Evolutionary conservation across 306 rosid genomes (phyloP), one percentile per base, ranked within the genome.

Genomic region (Corylus heterophylla): DNA sequence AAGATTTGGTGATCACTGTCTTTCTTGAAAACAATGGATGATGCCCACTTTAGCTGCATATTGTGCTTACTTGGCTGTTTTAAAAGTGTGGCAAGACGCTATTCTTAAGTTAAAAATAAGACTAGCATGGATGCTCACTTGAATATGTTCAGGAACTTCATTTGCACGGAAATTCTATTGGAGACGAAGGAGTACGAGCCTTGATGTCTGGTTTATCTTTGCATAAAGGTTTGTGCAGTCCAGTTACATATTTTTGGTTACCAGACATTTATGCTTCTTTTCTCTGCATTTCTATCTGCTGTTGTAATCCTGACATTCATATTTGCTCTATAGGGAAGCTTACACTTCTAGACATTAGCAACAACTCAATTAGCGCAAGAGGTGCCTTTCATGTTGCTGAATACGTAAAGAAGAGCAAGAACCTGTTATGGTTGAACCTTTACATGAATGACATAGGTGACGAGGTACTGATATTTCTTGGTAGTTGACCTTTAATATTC

Each of bases 361-460:
- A 95, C 91, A 95, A 95, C 84, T 91, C 97, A 74, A 69, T 95
- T 78, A 93, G 91, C 74, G 92, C 96, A 73, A 89, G 81, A 80
- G 99, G 98, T 50, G 96, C 92, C 8, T 89, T 89, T 80, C 89
- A 91, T 81, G 94, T 95, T 52, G 96, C 96, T 22, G 98, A 89
- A 86, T 93, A 83, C 79, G 67, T 93, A 69, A 90, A 79, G 87
- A 95, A 86, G 90, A 84, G 86, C 86, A 93, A 74, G 87, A 93
- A 85, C 87, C 76, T 95, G 67, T 76, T 91, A 69, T 87, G 91
- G 91, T 82, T 95, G 89, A 91, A 93, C 80, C 84, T 93, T 85
- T 91, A 88, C 89, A 95, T 95, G 99, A 95, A 95, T 85, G 99
- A 95, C 84, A 90, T 95, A 58, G 96, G 96, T 48, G 99, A 95